Percentiles rank a stretch among this genome's conserved stretches.
Conservation (phyloP, 345 rosid species). For the Salix suchowensis region DNA sequence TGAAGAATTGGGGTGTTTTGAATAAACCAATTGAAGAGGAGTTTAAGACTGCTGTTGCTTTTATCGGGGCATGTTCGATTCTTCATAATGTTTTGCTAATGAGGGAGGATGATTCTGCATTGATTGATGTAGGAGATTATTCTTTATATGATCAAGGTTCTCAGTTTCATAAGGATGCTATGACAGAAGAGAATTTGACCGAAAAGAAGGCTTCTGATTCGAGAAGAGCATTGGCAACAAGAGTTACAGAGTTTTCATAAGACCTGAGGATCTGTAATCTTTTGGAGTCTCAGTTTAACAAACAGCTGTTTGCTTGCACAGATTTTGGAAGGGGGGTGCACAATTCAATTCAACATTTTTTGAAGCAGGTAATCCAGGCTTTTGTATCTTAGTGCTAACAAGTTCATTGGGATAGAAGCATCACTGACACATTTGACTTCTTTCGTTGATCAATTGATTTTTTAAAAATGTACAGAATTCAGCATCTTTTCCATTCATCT, state of each 20-base stretch:
- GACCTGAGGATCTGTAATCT: slow-evolving; percentile 11
- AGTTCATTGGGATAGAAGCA: slow-evolving; percentile 5
- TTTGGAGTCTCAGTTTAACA: not conserved
- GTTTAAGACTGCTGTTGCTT: slow-evolving; percentile 45
- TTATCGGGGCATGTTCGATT: slow-evolving; percentile 57
- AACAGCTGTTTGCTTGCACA: not conserved
- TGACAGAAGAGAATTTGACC: slow-evolving; percentile 20
- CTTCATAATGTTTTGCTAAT: slow-evolving; percentile 56
- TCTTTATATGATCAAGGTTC: slow-evolving; percentile 19
- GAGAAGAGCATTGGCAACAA: slow-evolving; percentile 41
- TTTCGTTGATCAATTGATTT: not conserved
- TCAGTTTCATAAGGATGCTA: slow-evolving; percentile 10
- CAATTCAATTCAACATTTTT: slow-evolving; percentile 8
- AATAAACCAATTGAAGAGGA: slow-evolving; percentile 48
- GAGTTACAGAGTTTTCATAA: slow-evolving; percentile 19
- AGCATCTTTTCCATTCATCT: not conserved
- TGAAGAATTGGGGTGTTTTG: slow-evolving; percentile 63
- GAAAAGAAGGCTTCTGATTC: slow-evolving; percentile 28
- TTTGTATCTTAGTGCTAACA: slow-evolving; percentile 1
- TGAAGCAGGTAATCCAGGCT: slow-evolving; percentile 18
- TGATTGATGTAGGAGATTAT: slow-evolving; percentile 31
- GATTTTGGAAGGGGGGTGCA: not conserved
- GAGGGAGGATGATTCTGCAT: slow-evolving; percentile 61
- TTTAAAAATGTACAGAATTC: not conserved
- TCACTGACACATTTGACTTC: not conserved